Conservation (phyloP, 768 basidiomycete genomes). For the Panellus pusillus region DNA sequence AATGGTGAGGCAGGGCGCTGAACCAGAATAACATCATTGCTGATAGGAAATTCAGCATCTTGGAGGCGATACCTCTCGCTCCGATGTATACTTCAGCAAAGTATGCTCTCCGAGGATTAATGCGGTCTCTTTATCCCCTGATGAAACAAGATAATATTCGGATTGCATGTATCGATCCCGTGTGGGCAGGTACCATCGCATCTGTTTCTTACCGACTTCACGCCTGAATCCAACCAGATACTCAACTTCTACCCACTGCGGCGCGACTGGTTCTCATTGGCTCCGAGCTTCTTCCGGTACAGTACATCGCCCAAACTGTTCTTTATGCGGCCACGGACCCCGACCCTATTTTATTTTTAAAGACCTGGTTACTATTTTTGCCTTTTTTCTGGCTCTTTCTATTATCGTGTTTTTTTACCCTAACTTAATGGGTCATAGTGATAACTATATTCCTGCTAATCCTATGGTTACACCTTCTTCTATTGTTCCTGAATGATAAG, state of each 20-base stretch:
- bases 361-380: too few relatives aligned
- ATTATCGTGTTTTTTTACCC: too few relatives aligned
- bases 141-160: constrained; percentile 40
- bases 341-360: too few relatives aligned
- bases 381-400: too few relatives aligned
- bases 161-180: constrained; percentile 50
- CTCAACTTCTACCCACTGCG: constrained; percentile 41
- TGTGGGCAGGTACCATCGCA: constrained; percentile 44
- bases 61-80: constrained; percentile 46
- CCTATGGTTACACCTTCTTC: too few relatives aligned
- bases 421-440: too few relatives aligned
- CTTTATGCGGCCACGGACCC: constrained; percentile 51
- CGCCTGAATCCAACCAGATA: constrained; percentile 35
- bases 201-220: neutral
- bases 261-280: constrained; percentile 48
- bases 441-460: too few relatives aligned
- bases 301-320: constrained; percentile 51
- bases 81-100: constrained; percentile 53
- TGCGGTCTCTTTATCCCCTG: constrained; percentile 45
- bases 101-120: constrained; percentile 53
- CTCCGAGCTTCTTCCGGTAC: constrained; percentile 46
- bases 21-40: neutral
- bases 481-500: too few relatives aligned
- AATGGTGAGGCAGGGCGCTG: constrained; percentile 31
- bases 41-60: constrained; percentile 38